Evolutionary conservation across 2,329 filamentous ascomycete genomes (phyloP).

Genomic region (Clarireedia monteithiana): DNA sequence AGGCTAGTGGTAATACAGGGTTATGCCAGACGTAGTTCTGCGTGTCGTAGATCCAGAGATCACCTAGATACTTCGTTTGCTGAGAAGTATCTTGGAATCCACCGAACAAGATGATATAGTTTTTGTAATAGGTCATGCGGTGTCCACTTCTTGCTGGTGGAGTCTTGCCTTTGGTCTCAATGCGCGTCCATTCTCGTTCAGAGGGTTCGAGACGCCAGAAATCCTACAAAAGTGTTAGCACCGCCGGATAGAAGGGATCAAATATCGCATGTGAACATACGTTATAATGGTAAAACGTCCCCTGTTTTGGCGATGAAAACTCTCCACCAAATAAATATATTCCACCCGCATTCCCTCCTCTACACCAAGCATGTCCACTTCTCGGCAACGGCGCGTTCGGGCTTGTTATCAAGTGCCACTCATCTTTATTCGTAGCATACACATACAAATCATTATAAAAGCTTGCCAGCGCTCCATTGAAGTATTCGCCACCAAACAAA

Average conservation of each 20-base stretch:
- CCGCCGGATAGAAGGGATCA: not conserved
- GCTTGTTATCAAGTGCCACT: constrained; percentile 85
- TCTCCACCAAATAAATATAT: constrained; percentile 94
- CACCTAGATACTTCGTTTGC: constrained; percentile 86
- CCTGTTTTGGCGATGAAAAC: constrained; percentile 93
- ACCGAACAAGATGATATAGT: constrained; percentile 92
- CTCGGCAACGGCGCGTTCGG: constrained; percentile 87
- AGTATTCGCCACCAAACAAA: constrained; percentile 91
- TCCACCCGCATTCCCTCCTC: constrained; percentile 71
- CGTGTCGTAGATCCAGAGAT: constrained; percentile 95
- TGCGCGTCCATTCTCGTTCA: constrained; percentile 80
- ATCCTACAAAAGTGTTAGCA: constrained; percentile 9
- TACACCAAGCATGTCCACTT: constrained; percentile 90
- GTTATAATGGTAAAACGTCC: constrained; percentile 98
- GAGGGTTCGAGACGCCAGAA: constrained; percentile 89
- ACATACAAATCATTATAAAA: constrained; percentile 61
- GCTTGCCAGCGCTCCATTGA: constrained; percentile 78
- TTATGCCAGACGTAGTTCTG: constrained; percentile 77
- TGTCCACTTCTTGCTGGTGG: constrained; percentile 86
- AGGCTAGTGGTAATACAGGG: constrained; percentile 66
- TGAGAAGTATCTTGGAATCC: constrained; percentile 97
- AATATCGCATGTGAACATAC: constrained; percentile 32
- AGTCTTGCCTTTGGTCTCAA: constrained; percentile 70
- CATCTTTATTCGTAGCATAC: constrained; percentile 73
- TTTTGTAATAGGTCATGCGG: constrained; percentile 94